A percentile compares a stretch with the other conserved stretches of the same genome.
phyloP scores from a whole-genome alignment of 192 early-diverging fungal genomes.

The Gigaspora rosea region DNA sequence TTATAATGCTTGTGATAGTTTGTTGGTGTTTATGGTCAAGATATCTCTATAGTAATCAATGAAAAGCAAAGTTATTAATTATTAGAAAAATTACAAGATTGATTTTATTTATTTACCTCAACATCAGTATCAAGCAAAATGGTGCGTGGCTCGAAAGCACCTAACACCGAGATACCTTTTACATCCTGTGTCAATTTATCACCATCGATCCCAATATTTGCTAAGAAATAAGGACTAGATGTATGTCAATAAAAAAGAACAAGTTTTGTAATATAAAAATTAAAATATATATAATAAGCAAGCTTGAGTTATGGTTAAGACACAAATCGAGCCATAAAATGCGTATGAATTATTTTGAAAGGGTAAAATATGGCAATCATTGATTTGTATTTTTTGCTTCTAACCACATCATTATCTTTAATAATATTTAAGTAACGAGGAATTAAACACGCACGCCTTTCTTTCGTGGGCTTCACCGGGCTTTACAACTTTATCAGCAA shows the following conservation, averaged over 20 bases:
- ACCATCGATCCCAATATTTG: slow-evolving; percentile 32
- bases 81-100: no score
- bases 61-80: neutral
- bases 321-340: no score
- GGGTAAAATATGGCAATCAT: no score
- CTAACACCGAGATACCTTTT: slow-evolving; percentile 26
- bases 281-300: no score
- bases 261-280: neutral
- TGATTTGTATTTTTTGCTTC: no score
- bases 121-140: slow-evolving; percentile 26
- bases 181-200: slow-evolving; percentile 26
- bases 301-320: no score
- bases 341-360: no score
- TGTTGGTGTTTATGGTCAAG: slow-evolving; percentile 26
- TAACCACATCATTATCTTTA: no score
- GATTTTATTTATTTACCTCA: neutral
- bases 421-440: neutral
- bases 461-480: slow-evolving; percentile 43
- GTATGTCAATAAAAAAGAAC: neutral
- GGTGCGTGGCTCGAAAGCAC: slow-evolving; percentile 29
- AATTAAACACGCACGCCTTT: slow-evolving; percentile 48
- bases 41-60: slow-evolving; percentile 10
- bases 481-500: slow-evolving; percentile 49
- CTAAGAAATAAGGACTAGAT: slow-evolving; percentile 29
- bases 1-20: slow-evolving; percentile 21